phyloP scores from a whole-genome alignment of 345 rosid genomes.

The Melaleuca quinquenervia region DNA sequence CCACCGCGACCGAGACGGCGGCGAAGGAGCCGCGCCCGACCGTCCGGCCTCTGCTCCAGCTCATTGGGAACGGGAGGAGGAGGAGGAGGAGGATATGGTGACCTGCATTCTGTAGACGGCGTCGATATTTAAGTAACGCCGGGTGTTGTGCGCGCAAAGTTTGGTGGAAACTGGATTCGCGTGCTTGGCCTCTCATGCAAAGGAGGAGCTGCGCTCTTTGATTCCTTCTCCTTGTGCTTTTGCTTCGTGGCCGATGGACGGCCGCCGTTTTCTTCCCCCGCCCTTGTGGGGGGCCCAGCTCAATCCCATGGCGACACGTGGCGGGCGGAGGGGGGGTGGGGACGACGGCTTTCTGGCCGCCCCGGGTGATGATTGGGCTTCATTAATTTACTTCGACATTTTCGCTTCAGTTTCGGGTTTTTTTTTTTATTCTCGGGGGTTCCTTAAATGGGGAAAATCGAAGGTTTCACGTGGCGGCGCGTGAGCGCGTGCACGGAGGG shows the following conservation, averaged over 20 bases:
- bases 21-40: slow-evolving; percentile 53
- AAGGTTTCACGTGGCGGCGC: slow-evolving; percentile 8
- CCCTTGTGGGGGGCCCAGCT: neutral
- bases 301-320: slow-evolving; percentile 12
- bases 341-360: slow-evolving; percentile 1
- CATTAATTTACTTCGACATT: neutral
- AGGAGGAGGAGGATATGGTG: neutral
- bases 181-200: slow-evolving; percentile 4
- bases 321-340: slow-evolving; percentile 1
- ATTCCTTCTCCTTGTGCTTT: neutral
- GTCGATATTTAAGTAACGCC: neutral
- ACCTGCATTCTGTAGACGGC: neutral
- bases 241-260: slow-evolving; percentile 20
- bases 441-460: neutral
- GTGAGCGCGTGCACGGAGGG: slow-evolving; percentile 4
- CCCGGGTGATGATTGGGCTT: neutral
- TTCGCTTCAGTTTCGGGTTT: too few species aligned
- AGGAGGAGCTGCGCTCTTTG: neutral
- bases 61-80: slow-evolving; percentile 14
- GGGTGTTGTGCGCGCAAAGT: neutral
- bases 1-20: slow-evolving; percentile 30
- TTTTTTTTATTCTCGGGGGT: neutral
- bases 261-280: slow-evolving; percentile 16
- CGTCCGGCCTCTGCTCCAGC: slow-evolving; percentile 40
- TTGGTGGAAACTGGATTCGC: neutral